Percentiles rank a stretch among this genome's conserved stretches.
These are phyloP conservation scores for Inosperma sp. DNA, from an alignment of 768 basidiomycete genomes.

Conservation along the genomic window DNA sequence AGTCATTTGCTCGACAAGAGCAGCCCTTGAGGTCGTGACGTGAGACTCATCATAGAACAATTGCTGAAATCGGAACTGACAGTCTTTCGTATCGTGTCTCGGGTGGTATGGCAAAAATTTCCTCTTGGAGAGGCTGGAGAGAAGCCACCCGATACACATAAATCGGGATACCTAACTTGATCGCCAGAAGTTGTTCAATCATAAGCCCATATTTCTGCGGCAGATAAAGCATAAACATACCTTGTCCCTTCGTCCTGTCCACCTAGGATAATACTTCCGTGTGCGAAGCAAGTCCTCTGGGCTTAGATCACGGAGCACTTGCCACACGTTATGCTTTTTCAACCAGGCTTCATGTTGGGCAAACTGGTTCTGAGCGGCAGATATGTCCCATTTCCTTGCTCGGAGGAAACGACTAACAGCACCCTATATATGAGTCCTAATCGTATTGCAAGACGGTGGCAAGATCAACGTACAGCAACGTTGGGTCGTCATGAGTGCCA, in stretches of 20 bases:
- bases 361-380: constrained; percentile 68
- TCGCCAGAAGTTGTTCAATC: not conserved
- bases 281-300: constrained; percentile 54
- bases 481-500: constrained; percentile 54
- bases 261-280: constrained; percentile 68
- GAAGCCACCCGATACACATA: constrained; percentile 76
- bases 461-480: constrained; percentile 51
- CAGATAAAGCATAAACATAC: constrained; percentile 30
- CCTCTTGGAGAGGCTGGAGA: constrained; percentile 52
- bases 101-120: constrained; percentile 49
- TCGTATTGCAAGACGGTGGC: not conserved
- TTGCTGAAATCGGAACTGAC: constrained; percentile 36
- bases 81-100: constrained; percentile 65
- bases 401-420: constrained; percentile 71
- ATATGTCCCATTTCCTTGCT: constrained; percentile 64
- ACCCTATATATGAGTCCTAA: not conserved
- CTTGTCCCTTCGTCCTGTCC: constrained; percentile 77
- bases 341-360: constrained; percentile 66
- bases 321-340: constrained; percentile 52
- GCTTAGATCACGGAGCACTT: constrained; percentile 58
- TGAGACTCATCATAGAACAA: not conserved
- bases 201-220: not conserved
- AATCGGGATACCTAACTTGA: constrained; percentile 61
- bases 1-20: constrained; percentile 61
- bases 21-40: constrained; percentile 39